A percentile compares a stretch with the other conserved stretches of the same genome.
Evolutionary conservation across 2,329 filamentous ascomycete species (phyloP).

Genomic region (Trichoderma sp.): DNA sequence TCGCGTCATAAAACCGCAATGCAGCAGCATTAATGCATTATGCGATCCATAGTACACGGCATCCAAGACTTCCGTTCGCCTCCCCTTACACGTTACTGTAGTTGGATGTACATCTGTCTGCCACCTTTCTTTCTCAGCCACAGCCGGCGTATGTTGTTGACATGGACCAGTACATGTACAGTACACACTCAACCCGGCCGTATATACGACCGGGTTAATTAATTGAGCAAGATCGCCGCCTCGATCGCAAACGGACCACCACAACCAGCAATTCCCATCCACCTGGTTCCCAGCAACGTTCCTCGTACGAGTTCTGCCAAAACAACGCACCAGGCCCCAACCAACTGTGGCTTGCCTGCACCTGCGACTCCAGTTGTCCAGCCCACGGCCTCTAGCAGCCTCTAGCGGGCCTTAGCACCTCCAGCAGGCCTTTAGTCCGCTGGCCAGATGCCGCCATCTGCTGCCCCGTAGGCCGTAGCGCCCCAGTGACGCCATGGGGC

Average conservation of each 20-base stretch:
- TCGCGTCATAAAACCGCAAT: slow-evolving; percentile 4
- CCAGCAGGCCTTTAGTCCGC: background rate
- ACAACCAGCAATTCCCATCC: background rate
- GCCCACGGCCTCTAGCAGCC: background rate
- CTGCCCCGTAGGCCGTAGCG: slow-evolving; percentile 10
- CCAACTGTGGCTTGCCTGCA: background rate
- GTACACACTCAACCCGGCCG: background rate
- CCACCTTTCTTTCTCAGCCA: background rate
- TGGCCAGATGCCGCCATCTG: slow-evolving; percentile 14
- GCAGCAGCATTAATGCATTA: background rate
- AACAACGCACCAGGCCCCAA: background rate
- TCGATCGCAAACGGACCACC: slow-evolving; percentile 7
- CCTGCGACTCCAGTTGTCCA: background rate
- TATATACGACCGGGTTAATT: background rate
- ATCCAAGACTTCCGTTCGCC: background rate
- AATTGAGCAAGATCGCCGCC: background rate
- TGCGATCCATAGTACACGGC: background rate
- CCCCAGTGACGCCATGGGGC: slow-evolving; percentile 27
- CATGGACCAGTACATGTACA: background rate
- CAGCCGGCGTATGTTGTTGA: background rate
- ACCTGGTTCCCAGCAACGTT: background rate
- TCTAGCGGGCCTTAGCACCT: background rate
- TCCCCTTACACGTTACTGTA: background rate
- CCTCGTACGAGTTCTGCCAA: background rate
- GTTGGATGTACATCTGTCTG: background rate